These are phyloP conservation scores for Gremmenia infestans DNA, from an alignment of 2,329 filamentous ascomycete species.

Conservation along the genomic window DNA sequence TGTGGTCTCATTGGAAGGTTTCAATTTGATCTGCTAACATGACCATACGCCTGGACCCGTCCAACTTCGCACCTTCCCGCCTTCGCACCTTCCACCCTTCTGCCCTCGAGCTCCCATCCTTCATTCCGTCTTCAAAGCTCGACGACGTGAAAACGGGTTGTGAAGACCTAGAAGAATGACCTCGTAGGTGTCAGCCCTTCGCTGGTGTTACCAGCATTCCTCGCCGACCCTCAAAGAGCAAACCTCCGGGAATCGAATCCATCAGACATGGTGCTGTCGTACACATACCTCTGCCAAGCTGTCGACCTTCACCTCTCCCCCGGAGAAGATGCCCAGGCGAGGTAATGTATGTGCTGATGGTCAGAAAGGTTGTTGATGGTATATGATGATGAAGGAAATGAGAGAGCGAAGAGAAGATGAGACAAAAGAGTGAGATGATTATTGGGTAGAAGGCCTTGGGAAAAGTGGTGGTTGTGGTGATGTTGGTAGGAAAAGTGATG, in stretches of 20 bases:
- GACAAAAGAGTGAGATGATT: background rate
- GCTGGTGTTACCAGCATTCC: too few species aligned
- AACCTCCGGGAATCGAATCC: too few species aligned
- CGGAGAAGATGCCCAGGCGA: background rate
- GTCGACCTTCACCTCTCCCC: too few species aligned
- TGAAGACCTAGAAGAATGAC: too few species aligned
- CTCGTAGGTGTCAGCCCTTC: too few species aligned
- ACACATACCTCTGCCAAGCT: too few species aligned
- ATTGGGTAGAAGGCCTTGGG: background rate
- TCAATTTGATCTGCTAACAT: background rate
- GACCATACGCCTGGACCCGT: background rate
- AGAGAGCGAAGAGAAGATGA: background rate
- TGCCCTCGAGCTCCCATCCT: background rate
- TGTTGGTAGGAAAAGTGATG: background rate
- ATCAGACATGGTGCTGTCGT: too few species aligned
- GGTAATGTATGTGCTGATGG: background rate
- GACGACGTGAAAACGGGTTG: too few species aligned
- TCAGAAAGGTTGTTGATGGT: background rate
- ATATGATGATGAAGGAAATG: background rate
- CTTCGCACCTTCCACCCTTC: background rate
- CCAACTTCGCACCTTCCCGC: background rate
- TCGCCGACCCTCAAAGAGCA: too few species aligned
- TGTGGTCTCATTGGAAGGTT: background rate
- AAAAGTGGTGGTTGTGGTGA: background rate
- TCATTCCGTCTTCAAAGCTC: background rate